Conservation (phyloP, 2,329 filamentous ascomycete genomes). For the Pezicula neosporulosa region DNA sequence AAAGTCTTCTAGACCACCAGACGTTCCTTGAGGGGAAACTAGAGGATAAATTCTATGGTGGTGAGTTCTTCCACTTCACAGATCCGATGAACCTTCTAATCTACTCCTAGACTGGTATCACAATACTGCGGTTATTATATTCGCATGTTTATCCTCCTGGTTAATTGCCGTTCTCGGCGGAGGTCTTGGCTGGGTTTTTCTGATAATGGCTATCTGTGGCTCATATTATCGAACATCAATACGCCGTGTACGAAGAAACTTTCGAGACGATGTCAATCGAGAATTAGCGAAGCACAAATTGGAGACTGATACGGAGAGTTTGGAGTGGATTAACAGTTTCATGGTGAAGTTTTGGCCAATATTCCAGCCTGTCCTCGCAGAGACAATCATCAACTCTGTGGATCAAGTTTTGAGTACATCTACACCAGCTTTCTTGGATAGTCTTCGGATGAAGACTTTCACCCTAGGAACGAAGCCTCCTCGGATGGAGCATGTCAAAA, state of each 20-base stretch:
- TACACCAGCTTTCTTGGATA: constrained; percentile 90
- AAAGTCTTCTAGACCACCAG: constrained; percentile 79
- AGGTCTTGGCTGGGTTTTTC: constrained; percentile 87
- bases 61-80: constrained; percentile 40
- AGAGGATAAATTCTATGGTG: constrained; percentile 87
- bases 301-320: constrained; percentile 85
- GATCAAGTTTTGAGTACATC: constrained; percentile 93
- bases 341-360: constrained; percentile 99
- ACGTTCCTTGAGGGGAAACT: constrained; percentile 82
- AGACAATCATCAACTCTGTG: constrained; percentile 88
- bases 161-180: constrained; percentile 84
- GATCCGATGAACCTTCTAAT: constrained; percentile 8
- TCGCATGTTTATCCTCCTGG: constrained; percentile 89
- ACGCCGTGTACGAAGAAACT: constrained; percentile 89
- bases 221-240: constrained; percentile 97
- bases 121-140: constrained; percentile 90
- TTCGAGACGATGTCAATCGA: constrained; percentile 87
- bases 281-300: constrained; percentile 84
- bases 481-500: constrained; percentile 95
- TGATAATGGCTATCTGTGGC: constrained; percentile 86
- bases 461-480: constrained; percentile 93
- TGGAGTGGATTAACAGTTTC: constrained; percentile 99
- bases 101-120: constrained; percentile 85
- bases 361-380: constrained; percentile 88
- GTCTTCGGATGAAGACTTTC: constrained; percentile 89